Percentiles rank a stretch among this genome's conserved stretches.
Evolutionary conservation across 345 rosid genomes (phyloP).

Genomic region (Eucalyptus erythrocorys): DNA sequence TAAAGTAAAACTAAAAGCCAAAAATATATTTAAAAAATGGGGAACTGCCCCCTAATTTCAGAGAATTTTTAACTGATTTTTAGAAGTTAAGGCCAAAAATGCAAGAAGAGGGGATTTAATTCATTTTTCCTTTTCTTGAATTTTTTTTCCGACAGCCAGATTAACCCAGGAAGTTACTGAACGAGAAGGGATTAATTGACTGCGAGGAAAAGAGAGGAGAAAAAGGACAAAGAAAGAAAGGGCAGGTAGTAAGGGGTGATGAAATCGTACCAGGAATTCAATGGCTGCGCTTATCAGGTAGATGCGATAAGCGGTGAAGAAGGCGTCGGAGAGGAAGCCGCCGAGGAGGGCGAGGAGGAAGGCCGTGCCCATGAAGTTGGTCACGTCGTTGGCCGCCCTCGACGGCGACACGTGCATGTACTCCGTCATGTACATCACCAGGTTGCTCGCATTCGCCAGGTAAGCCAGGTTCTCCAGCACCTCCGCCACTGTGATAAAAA

Average conservation of each 20-base stretch:
- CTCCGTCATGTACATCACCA: slow-evolving; percentile 55
- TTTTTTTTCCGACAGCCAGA: background rate
- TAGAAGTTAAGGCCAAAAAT: background rate
- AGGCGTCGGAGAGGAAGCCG: slow-evolving; percentile 82
- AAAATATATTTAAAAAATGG: background rate
- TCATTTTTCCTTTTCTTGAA: background rate
- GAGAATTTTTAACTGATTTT: background rate
- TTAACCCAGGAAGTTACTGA: background rate
- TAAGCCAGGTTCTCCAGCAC: slow-evolving; percentile 84
- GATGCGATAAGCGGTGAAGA: slow-evolving; percentile 9
- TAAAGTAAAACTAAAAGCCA: background rate
- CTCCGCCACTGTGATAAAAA: slow-evolving; percentile 45
- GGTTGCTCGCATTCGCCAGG: slow-evolving; percentile 77
- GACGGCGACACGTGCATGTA: slow-evolving; percentile 74
- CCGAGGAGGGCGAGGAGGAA: slow-evolving; percentile 81
- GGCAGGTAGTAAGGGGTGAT: background rate
- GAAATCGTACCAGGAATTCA: slow-evolving; percentile 7
- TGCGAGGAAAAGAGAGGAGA: background rate
- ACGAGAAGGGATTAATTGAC: background rate
- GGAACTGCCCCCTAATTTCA: background rate
- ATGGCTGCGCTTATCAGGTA: slow-evolving; percentile 10
- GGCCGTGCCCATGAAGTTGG: slow-evolving; percentile 80
- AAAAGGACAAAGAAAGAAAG: background rate
- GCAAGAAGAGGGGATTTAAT: background rate
- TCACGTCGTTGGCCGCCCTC: slow-evolving; percentile 67